phyloP scores from a whole-genome alignment of 768 basidiomycete genomes.

The Pleurotus pulmonarius region DNA sequence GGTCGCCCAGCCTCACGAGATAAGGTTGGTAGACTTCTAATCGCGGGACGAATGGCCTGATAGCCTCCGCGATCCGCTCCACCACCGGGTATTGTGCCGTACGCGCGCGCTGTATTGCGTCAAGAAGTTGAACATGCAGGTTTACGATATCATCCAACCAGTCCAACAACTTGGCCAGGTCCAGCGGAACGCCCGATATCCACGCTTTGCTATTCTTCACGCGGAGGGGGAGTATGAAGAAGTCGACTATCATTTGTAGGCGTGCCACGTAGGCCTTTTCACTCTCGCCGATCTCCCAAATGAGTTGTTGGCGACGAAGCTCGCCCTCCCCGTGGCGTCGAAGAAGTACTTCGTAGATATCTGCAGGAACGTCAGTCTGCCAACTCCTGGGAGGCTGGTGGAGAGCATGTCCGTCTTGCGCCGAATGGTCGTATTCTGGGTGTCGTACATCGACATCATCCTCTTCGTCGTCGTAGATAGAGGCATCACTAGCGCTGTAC shows the following conservation, averaged over 20 bases:
- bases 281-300: conserved; percentile 64
- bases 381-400: conserved; percentile 17
- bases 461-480: neutral
- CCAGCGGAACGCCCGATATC: conserved; percentile 76
- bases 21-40: conserved; percentile 89
- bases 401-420: too few species aligned
- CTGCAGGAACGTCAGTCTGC: conserved; percentile 26
- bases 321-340: conserved; percentile 45
- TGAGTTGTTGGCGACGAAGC: conserved; percentile 59
- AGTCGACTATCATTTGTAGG: conserved; percentile 59
- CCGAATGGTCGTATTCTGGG: too few species aligned
- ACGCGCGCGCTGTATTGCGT: conserved; percentile 39
- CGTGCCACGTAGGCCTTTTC: conserved; percentile 69
- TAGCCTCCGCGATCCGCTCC: conserved; percentile 49
- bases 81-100: conserved; percentile 40
- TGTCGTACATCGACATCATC: too few species aligned
- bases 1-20: conserved; percentile 65
- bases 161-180: conserved; percentile 73
- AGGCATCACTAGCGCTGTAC: neutral
- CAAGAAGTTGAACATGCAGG: conserved; percentile 64
- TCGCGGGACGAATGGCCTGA: conserved; percentile 58
- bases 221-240: conserved; percentile 78
- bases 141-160: conserved; percentile 87
- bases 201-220: conserved; percentile 66
- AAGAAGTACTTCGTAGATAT: conserved; percentile 30